phyloP scores from a whole-genome alignment of 2,329 filamentous ascomycete genomes.

The Zymoseptoria crescenta region DNA sequence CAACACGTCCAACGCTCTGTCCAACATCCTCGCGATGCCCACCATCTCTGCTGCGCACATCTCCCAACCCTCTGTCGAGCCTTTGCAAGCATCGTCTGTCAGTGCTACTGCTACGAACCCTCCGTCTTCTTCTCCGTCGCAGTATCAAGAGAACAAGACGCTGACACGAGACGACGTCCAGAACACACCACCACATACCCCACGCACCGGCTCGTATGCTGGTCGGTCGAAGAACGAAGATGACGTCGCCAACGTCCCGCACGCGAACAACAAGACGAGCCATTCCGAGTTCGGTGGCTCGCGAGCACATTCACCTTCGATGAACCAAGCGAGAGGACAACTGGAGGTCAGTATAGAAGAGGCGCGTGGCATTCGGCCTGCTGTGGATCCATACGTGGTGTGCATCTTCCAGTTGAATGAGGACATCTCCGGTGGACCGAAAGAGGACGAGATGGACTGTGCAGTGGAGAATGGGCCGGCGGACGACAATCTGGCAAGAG shows the following conservation, averaged over 20 bases:
- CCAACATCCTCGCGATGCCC: conserved; percentile 56
- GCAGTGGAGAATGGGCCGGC: conserved; percentile 28
- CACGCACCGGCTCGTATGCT: conserved; percentile 71
- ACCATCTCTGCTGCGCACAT: conserved; percentile 60
- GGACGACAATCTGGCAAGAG: conserved; percentile 49
- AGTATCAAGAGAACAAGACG: conserved; percentile 57
- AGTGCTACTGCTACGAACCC: conserved; percentile 40
- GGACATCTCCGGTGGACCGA: conserved; percentile 82
- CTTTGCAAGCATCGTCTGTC: conserved; percentile 47
- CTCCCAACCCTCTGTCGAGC: conserved; percentile 56
- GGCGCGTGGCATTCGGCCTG: conserved; percentile 71
- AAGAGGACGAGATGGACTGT: conserved; percentile 46
- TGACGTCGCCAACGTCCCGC: conserved; percentile 12
- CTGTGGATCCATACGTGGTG: conserved; percentile 87
- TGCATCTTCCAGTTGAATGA: conserved; percentile 96
- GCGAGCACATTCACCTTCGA: conserved; percentile 42
- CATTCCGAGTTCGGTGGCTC: conserved; percentile 28
- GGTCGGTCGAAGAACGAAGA: conserved; percentile 32
- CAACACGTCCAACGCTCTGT: conserved; percentile 47
- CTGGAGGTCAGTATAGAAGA: conserved; percentile 83
- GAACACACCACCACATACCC: conserved; percentile 88
- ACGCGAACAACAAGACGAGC: conserved; percentile 33
- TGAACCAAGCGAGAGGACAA: conserved; percentile 72
- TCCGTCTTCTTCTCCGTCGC: conserved; percentile 41
- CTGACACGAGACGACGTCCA: conserved; percentile 82